These are phyloP conservation scores for Lachnellula subtilissima DNA, from an alignment of 2,329 filamentous ascomycete species.

Conservation along the genomic window DNA sequence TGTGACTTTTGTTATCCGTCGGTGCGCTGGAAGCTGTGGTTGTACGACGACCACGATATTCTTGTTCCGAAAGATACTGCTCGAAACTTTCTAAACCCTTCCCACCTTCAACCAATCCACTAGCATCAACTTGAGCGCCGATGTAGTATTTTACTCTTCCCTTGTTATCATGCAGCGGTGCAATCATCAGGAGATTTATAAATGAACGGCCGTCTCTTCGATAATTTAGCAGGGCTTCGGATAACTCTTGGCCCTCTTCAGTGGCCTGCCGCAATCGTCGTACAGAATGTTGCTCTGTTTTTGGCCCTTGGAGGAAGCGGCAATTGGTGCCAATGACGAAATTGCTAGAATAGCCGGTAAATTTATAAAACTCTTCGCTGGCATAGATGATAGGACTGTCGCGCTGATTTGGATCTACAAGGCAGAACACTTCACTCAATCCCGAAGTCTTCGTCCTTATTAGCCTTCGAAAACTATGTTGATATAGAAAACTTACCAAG, in stretches of 20 bases:
- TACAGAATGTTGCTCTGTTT: slow-evolving; percentile 70
- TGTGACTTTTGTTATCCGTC: not conserved
- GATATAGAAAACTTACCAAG: not conserved
- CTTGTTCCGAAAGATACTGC: not conserved
- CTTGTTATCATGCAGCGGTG: slow-evolving; percentile 10
- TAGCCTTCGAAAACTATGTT: not conserved
- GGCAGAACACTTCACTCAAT: slow-evolving; percentile 12
- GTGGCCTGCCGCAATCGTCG: slow-evolving; percentile 3
- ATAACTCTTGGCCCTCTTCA: slow-evolving; percentile 4
- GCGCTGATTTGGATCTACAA: slow-evolving; percentile 9
- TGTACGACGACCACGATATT: not conserved
- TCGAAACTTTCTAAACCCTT: slow-evolving; percentile 13
- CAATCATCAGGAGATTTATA: slow-evolving; percentile 11
- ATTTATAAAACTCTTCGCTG: slow-evolving; percentile 84
- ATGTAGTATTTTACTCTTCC: slow-evolving; percentile 14
- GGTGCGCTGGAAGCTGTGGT: not conserved
- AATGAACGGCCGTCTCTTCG: slow-evolving; percentile 12
- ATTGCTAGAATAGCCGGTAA: slow-evolving; percentile 82
- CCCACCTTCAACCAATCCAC: slow-evolving; percentile 7
- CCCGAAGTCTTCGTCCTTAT: not conserved
- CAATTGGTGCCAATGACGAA: slow-evolving; percentile 88
- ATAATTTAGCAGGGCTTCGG: slow-evolving; percentile 15
- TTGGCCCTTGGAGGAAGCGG: slow-evolving; percentile 82
- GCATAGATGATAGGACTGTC: slow-evolving; percentile 76
- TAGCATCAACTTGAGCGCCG: slow-evolving; percentile 14